Evolutionary conservation across 345 rosid genomes (phyloP).

Genomic region (Populus simonii): DNA sequence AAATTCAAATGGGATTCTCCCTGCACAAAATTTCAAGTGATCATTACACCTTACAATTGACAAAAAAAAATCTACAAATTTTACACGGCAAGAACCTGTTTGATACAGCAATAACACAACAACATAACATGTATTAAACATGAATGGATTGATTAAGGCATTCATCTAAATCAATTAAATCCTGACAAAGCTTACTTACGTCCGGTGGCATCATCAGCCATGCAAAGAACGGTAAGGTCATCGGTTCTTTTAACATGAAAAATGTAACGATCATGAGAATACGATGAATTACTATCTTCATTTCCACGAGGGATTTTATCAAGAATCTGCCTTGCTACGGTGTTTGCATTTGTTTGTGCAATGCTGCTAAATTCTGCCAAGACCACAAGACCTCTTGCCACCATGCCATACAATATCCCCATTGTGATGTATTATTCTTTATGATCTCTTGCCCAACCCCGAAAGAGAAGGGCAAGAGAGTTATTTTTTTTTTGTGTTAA

Average conservation of each 20-base stretch:
- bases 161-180: no score
- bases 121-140: neutral
- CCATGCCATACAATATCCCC: conserved; percentile 53
- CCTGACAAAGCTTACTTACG: conserved; percentile 15
- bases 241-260: conserved; percentile 50
- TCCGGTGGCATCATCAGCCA: conserved; percentile 42
- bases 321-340: conserved; percentile 39
- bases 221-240: conserved; percentile 48
- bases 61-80: no score
- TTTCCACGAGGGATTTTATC: conserved; percentile 30
- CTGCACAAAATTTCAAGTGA: conserved; percentile 18
- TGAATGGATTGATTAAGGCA: neutral
- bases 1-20: conserved; percentile 48
- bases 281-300: conserved; percentile 30
- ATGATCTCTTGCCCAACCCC: no score
- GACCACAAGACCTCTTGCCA: conserved; percentile 48
- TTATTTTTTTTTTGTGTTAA: no score
- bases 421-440: neutral
- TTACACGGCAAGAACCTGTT: no score
- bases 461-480: no score
- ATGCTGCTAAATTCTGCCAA: conserved; percentile 46
- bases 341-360: conserved; percentile 34
- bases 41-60: no score
- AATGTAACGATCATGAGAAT: conserved; percentile 44
- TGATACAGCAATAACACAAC: no score